Percentiles rank a stretch among this genome's conserved stretches.
phyloP scores from a whole-genome alignment of 2,329 filamentous ascomycete species.

The Neophaeococcomyces aloes region DNA sequence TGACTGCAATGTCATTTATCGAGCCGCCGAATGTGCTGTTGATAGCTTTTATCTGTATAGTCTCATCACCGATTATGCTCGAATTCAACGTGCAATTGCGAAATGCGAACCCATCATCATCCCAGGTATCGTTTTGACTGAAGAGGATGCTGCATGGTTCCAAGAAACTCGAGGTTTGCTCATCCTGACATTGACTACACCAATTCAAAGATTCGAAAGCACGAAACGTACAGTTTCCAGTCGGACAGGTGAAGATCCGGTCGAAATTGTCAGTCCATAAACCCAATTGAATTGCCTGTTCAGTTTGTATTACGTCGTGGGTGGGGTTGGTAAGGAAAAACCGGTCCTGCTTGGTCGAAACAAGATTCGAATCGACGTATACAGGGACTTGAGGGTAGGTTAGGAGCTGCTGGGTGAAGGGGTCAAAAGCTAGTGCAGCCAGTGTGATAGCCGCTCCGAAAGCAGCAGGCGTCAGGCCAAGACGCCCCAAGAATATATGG shows the following conservation, averaged over 20 bases:
- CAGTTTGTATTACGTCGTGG: constrained; percentile 1
- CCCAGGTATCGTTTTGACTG: too few relatives aligned
- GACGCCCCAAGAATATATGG: constrained; percentile 18
- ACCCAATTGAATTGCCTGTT: constrained; percentile 2
- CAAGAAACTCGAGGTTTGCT: too few relatives aligned
- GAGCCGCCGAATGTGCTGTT: too few relatives aligned
- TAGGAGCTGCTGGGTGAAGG: constrained; percentile 23
- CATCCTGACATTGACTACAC: neutral
- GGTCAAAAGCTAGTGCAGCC: constrained; percentile 22
- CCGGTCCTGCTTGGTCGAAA: constrained; percentile 14
- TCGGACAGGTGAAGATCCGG: neutral
- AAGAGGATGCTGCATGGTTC: too few relatives aligned
- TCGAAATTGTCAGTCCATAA: neutral
- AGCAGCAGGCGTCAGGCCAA: constrained; percentile 13
- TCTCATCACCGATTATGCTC: too few relatives aligned
- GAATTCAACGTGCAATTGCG: too few relatives aligned
- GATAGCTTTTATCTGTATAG: too few relatives aligned
- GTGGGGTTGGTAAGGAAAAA: constrained; percentile 2
- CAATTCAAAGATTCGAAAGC: neutral
- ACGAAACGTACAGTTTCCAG: constrained; percentile 11
- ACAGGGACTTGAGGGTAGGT: constrained; percentile 10
- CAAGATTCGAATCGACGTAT: neutral
- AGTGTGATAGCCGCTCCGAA: constrained; percentile 22
- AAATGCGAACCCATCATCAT: too few relatives aligned
- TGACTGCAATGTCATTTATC: too few relatives aligned